phyloP scores from a whole-genome alignment of 2,329 filamentous ascomycete genomes.

The Sarocladium kiliense region DNA sequence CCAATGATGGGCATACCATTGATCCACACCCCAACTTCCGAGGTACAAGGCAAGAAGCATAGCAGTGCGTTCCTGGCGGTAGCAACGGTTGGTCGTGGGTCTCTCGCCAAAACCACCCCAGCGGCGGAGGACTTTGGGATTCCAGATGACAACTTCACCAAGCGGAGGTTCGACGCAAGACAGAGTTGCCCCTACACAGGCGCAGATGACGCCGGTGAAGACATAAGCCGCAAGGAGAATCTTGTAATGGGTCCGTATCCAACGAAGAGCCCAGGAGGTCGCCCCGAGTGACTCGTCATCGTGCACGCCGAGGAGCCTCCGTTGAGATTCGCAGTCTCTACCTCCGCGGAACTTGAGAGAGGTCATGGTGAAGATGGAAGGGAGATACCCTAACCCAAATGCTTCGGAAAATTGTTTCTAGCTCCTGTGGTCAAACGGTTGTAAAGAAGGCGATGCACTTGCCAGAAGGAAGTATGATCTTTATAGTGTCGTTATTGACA shows the following conservation, averaged over 20 bases:
- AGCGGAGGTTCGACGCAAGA: not conserved
- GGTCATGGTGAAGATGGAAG: not conserved
- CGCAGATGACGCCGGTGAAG: not conserved
- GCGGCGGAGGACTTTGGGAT: not conserved
- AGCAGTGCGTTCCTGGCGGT: not conserved
- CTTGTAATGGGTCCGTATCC: not conserved
- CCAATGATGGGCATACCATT: not conserved
- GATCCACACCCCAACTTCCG: not conserved
- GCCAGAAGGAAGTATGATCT: no score
- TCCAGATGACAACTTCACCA: not conserved
- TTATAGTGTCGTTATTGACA: no score
- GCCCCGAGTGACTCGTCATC: not conserved
- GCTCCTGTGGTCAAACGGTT: not conserved
- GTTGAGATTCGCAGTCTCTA: not conserved
- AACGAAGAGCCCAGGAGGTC: not conserved
- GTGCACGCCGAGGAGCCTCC: not conserved
- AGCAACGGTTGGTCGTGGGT: not conserved
- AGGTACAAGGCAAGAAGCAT: not conserved
- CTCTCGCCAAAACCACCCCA: slow-evolving; percentile 2
- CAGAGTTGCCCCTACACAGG: not conserved
- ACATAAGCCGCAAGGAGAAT: not conserved
- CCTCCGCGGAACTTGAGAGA: not conserved
- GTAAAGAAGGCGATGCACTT: not conserved
- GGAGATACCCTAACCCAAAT: not conserved
- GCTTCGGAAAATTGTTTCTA: not conserved